A percentile compares a stretch with the other conserved stretches of the same genome.
These are phyloP conservation scores for Dujonia santamariae DNA, from an alignment of 1,139 yeast genomes.

Conservation along the genomic window DNA sequence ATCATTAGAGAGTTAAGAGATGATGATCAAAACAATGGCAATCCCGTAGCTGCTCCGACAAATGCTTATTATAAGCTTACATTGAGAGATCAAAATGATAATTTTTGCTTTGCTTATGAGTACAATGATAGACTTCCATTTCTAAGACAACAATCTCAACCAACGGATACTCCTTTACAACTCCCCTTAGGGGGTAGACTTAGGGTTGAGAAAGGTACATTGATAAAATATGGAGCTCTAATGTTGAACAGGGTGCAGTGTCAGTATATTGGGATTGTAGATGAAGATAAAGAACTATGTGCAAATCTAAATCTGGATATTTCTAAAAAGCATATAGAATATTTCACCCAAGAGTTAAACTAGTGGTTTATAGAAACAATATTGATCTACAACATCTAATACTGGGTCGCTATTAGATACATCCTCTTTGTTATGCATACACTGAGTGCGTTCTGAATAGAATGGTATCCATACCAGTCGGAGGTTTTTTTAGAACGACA, in stretches of 20 bases:
- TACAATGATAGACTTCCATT: slow-evolving; percentile 33
- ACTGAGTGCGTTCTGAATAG: no score
- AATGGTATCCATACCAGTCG: no score
- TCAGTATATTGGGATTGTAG: slow-evolving; percentile 31
- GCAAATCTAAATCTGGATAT: slow-evolving; percentile 29
- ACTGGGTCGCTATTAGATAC: no score
- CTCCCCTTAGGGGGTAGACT: slow-evolving; percentile 40
- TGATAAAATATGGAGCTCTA: slow-evolving; percentile 32
- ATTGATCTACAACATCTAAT: no score
- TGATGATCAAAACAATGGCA: slow-evolving; percentile 9
- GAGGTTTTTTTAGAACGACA: no score
- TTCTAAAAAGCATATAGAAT: slow-evolving; percentile 33
- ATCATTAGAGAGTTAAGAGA: slow-evolving; percentile 34
- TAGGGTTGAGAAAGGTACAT: slow-evolving; percentile 29
- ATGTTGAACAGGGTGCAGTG: slow-evolving; percentile 29
- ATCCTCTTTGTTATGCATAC: no score
- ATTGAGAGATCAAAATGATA: slow-evolving; percentile 28
- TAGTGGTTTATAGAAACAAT: no score
- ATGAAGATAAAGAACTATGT: slow-evolving; percentile 20
- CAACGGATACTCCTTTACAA: slow-evolving; percentile 25
- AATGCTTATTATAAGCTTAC: slow-evolving; percentile 30
- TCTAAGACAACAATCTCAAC: slow-evolving; percentile 17
- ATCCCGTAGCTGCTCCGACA: slow-evolving; percentile 4
- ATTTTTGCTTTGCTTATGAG: slow-evolving; percentile 40
- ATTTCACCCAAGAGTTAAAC: slow-evolving; percentile 21